phyloP scores from a whole-genome alignment of 2,329 filamentous ascomycete species.

The Fusarium udum region DNA sequence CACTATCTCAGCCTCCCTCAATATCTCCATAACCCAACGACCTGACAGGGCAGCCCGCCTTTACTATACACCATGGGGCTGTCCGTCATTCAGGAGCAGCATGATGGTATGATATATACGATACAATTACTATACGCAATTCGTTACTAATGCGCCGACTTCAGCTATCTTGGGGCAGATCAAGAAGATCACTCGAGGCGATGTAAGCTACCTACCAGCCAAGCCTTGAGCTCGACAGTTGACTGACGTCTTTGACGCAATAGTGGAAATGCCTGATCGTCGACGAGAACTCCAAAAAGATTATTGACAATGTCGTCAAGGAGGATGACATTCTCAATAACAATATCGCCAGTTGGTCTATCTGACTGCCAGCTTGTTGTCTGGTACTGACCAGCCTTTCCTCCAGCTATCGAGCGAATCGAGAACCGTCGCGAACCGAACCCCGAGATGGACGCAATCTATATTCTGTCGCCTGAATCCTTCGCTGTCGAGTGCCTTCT shows the following conservation, averaged over 20 bases:
- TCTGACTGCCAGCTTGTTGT: conserved; percentile 11
- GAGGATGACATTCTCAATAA: conserved; percentile 97
- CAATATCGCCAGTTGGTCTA: conserved; percentile 86
- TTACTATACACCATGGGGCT: conserved; percentile 73
- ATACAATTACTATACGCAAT: background rate
- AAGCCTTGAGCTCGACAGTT: conserved; percentile 1
- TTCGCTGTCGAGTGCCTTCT: conserved; percentile 94
- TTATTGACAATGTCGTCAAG: conserved; percentile 90
- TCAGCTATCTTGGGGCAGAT: conserved; percentile 61
- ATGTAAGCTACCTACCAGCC: conserved; percentile 64
- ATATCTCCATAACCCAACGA: conserved; percentile 24
- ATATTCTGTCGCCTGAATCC: conserved; percentile 84
- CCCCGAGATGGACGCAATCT: conserved; percentile 92
- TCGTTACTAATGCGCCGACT: conserved; percentile 30
- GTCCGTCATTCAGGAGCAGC: conserved; percentile 87
- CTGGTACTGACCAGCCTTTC: conserved; percentile 27
- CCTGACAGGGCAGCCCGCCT: conserved; percentile 42
- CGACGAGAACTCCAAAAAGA: conserved; percentile 82
- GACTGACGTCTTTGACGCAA: conserved; percentile 21
- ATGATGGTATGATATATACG: conserved; percentile 51
- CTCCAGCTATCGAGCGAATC: conserved; percentile 88
- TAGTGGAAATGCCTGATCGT: conserved; percentile 98
- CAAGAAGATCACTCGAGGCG: conserved; percentile 79
- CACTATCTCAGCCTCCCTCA: background rate
- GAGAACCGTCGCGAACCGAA: conserved; percentile 86